These are phyloP conservation scores for Saksenaea oblongispora DNA, from an alignment of 371 early-diverging fungal genomes.

Conservation along the genomic window DNA sequence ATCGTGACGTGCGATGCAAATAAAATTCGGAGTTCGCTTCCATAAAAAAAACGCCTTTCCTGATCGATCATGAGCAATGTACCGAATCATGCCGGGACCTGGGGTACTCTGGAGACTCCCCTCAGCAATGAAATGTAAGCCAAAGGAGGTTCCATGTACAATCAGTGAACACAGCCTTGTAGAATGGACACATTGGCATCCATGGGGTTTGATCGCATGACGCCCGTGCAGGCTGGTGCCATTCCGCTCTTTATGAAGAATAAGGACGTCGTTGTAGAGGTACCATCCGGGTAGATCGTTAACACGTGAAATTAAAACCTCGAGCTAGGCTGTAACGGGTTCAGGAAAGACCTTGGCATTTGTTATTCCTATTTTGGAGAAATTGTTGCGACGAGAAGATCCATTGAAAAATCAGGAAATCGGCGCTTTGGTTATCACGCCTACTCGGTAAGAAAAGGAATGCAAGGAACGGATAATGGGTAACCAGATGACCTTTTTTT, in stretches of 20 bases:
- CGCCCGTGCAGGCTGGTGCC: slow-evolving; percentile 65
- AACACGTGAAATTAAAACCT: slow-evolving; percentile 19
- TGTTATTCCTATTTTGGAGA: slow-evolving; percentile 94
- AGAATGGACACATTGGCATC: slow-evolving; percentile 34
- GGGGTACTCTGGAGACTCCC: slow-evolving; percentile 34
- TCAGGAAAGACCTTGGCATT: slow-evolving; percentile 99
- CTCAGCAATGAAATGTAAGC: slow-evolving; percentile 43
- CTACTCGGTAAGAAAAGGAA: slow-evolving; percentile 72
- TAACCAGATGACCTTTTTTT: background rate
- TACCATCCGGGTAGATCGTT: slow-evolving; percentile 36
- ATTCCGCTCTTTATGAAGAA: slow-evolving; percentile 89
- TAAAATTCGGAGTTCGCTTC: no score
- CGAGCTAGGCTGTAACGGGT: slow-evolving; percentile 93
- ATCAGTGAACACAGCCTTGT: background rate
- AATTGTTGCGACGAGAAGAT: slow-evolving; percentile 64
- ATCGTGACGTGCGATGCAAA: no score
- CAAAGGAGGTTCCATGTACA: background rate
- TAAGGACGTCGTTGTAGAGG: slow-evolving; percentile 97
- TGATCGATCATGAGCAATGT: slow-evolving; percentile 24
- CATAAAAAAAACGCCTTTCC: no score
- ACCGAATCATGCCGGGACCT: slow-evolving; percentile 41
- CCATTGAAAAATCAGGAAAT: slow-evolving; percentile 71
- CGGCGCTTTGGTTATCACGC: slow-evolving; percentile 93
- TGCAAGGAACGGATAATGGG: background rate
- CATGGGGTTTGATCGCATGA: slow-evolving; percentile 50